Evolutionary conservation across 495 filamentous ascomycete species (phyloP).

Genomic region (Penicillium maclennaniae): DNA sequence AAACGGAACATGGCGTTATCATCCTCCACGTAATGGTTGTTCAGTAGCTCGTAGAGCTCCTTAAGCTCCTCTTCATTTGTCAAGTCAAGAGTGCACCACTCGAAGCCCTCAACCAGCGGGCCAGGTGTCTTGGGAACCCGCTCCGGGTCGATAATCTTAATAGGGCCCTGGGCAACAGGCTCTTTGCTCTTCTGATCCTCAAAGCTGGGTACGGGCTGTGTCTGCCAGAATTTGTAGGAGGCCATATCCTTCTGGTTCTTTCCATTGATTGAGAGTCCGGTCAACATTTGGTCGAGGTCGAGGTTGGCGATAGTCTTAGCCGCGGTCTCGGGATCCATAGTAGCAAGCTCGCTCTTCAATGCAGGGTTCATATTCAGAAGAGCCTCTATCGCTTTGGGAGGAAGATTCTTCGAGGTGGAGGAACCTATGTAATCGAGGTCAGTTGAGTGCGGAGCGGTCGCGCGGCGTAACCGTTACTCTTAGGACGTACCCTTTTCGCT

Average conservation of each 20-base stretch:
- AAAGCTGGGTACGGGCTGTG: slow-evolving; percentile 89
- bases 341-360: slow-evolving; percentile 44
- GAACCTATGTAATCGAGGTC: slow-evolving; percentile 18
- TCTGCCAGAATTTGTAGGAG: slow-evolving; percentile 96
- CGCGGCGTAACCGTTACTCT: not conserved
- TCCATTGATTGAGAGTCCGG: slow-evolving; percentile 66
- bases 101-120: slow-evolving; percentile 70
- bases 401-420: slow-evolving; percentile 35
- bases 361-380: slow-evolving; percentile 50
- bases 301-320: slow-evolving; percentile 66
- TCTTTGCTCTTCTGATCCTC: slow-evolving; percentile 44
- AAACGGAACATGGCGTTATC: slow-evolving; percentile 95
- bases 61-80: slow-evolving; percentile 62
- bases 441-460: slow-evolving; percentile 2
- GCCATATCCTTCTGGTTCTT: slow-evolving; percentile 96
- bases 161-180: slow-evolving; percentile 53
- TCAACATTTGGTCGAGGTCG: slow-evolving; percentile 74
- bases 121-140: slow-evolving; percentile 67
- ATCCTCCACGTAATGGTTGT: slow-evolving; percentile 94
- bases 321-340: slow-evolving; percentile 44
- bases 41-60: slow-evolving; percentile 84
- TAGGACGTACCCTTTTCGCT: slow-evolving; percentile 9
- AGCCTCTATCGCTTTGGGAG: slow-evolving; percentile 40
- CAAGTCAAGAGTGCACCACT: slow-evolving; percentile 91
- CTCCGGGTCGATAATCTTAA: slow-evolving; percentile 68